These are phyloP conservation scores for Fusarium humuli DNA, from an alignment of 2,329 filamentous ascomycete species.

Conservation along the genomic window DNA sequence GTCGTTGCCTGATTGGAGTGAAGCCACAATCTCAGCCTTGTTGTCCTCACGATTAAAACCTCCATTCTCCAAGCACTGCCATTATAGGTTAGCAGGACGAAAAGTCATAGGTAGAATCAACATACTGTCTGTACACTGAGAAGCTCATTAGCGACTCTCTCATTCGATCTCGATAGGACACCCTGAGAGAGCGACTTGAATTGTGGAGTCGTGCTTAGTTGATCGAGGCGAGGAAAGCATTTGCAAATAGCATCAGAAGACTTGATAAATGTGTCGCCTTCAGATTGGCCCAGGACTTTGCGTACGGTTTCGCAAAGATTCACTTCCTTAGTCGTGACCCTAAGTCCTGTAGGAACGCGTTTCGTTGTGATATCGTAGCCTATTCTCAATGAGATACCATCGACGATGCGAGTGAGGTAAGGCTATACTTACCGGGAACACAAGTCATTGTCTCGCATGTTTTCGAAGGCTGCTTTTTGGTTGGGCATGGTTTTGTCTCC, in stretches of 20 bases:
- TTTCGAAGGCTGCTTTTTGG: not conserved
- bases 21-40: too few species aligned
- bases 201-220: not conserved
- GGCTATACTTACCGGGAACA: not conserved
- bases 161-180: not conserved
- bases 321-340: not conserved
- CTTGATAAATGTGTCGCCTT: not conserved
- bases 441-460: not conserved
- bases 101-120: rapidly evolving
- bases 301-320: not conserved
- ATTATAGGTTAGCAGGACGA: rapidly evolving
- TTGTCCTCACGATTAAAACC: not conserved
- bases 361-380: not conserved
- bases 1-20: not conserved
- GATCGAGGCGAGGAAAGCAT: not conserved
- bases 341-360: not conserved
- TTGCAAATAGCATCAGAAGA: not conserved
- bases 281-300: not conserved
- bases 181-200: not conserved
- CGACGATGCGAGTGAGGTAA: rapidly evolving
- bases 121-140: not conserved
- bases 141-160: not conserved
- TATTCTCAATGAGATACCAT: not conserved
- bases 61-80: not conserved
- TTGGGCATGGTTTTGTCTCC: not conserved